Conservation (phyloP, 73 alveolate genomes). For the Breviolum minutum region DNA sequence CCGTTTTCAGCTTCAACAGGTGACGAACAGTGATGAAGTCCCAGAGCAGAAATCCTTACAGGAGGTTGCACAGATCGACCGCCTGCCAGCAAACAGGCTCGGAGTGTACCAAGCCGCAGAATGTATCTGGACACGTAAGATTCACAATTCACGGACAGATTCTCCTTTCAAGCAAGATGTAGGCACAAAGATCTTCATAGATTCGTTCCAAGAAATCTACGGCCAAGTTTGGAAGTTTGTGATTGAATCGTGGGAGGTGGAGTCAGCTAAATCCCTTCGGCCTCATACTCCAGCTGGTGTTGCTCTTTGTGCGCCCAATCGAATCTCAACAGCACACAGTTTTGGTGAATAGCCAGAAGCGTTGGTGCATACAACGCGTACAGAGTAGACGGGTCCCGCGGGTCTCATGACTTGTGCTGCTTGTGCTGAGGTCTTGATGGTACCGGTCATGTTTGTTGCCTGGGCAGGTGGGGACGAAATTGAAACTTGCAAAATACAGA, state of each 20-base stretch:
- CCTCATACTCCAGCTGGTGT: constrained; percentile 48
- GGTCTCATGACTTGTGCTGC: neutral
- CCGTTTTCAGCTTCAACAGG: neutral
- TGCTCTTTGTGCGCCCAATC: constrained; percentile 49
- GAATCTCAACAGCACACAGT: neutral
- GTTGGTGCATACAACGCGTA: too few species aligned
- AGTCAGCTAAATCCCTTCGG: constrained; percentile 47
- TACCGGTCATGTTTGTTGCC: constrained; percentile 48
- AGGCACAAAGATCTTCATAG: too few species aligned
- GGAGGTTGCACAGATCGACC: neutral
- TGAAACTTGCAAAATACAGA: neutral
- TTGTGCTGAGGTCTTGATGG: constrained; percentile 40
- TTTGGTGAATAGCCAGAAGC: neutral
- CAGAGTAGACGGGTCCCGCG: neutral
- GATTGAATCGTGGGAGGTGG: constrained; percentile 23
- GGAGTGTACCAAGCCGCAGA: neutral
- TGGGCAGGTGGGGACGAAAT: constrained; percentile 40
- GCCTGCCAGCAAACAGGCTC: constrained; percentile 3
- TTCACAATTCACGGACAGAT: too few species aligned
- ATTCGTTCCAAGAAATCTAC: too few species aligned
- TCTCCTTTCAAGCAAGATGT: too few species aligned
- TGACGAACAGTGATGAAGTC: neutral
- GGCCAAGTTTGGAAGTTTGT: too few species aligned
- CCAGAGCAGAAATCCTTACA: neutral
- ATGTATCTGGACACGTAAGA: neutral